These are phyloP conservation scores for Artemisia tridentata DNA, from an alignment of 129 eudicot genomes.

Conservation along the genomic window DNA sequence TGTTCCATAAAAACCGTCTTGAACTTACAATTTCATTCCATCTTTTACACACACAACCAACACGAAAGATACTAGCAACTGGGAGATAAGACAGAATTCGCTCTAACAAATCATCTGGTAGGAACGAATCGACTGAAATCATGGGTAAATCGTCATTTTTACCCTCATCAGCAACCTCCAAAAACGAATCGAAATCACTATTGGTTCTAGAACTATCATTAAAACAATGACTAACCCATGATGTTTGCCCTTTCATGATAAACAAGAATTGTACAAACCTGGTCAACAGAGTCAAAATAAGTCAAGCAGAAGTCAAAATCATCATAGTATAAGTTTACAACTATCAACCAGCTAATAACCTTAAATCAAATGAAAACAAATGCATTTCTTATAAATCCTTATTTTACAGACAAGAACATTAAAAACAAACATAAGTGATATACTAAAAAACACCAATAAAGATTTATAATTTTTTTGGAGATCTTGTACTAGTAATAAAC, in stretches of 20 bases:
- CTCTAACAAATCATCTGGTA: constrained; percentile 88
- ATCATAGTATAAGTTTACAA: neutral
- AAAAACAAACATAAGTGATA: neutral
- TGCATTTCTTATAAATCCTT: neutral
- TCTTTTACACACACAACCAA: constrained; percentile 88
- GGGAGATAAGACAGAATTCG: constrained; percentile 74
- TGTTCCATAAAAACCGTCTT: constrained; percentile 72
- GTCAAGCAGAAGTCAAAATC: constrained; percentile 7
- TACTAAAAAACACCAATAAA: constrained; percentile 3
- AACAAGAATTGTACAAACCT: constrained; percentile 27
- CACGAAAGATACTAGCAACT: constrained; percentile 73
- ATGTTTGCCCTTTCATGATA: constrained; percentile 71
- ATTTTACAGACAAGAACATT: constrained; percentile 10
- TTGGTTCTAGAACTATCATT: constrained; percentile 31
- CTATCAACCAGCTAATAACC: constrained; percentile 13
- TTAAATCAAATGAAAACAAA: neutral
- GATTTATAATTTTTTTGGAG: neutral
- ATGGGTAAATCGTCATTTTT: constrained; percentile 32
- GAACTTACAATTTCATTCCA: constrained; percentile 84
- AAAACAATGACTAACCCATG: constrained; percentile 77
- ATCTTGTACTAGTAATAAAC: constrained; percentile 10
- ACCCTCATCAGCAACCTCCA: constrained; percentile 53
- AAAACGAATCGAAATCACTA: constrained; percentile 36
- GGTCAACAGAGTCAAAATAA: constrained; percentile 1
- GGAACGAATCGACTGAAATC: constrained; percentile 57